Evolutionary conservation across 2,329 filamentous ascomycete genomes (phyloP).

Genomic region (Lasiodiplodia theobromae): DNA sequence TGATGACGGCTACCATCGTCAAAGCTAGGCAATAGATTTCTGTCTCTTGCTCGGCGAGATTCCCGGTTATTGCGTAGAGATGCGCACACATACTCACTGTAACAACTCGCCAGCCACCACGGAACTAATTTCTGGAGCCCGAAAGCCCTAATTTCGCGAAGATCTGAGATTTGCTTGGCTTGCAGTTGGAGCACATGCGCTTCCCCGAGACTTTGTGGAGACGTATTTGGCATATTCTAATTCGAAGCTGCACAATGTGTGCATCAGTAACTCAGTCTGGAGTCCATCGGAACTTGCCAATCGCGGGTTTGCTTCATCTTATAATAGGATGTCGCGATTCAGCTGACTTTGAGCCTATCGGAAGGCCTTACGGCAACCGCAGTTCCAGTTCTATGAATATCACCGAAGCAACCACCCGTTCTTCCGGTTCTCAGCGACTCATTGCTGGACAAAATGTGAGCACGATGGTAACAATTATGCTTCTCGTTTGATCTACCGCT

Average conservation of each 20-base stretch:
- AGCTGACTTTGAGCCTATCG: neutral
- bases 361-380: neutral
- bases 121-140: neutral
- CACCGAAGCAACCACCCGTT: neutral
- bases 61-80: neutral
- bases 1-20: slow-evolving; percentile 23
- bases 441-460: neutral
- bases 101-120: neutral
- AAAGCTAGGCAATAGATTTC: slow-evolving; percentile 28
- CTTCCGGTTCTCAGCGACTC: neutral
- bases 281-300: neutral
- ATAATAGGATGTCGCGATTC: neutral
- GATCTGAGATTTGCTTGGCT: neutral
- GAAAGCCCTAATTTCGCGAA: neutral
- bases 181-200: neutral
- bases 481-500: neutral
- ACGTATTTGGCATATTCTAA: neutral
- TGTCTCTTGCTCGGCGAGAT: slow-evolving; percentile 19
- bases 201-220: neutral
- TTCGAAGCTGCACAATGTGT: neutral
- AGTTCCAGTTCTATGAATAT: neutral
- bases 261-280: neutral
- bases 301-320: neutral
- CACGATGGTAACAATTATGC: neutral
- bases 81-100: neutral